These are phyloP conservation scores for Westerdykella ornata DNA, from an alignment of 2,329 filamentous ascomycete species.

Conservation along the genomic window DNA sequence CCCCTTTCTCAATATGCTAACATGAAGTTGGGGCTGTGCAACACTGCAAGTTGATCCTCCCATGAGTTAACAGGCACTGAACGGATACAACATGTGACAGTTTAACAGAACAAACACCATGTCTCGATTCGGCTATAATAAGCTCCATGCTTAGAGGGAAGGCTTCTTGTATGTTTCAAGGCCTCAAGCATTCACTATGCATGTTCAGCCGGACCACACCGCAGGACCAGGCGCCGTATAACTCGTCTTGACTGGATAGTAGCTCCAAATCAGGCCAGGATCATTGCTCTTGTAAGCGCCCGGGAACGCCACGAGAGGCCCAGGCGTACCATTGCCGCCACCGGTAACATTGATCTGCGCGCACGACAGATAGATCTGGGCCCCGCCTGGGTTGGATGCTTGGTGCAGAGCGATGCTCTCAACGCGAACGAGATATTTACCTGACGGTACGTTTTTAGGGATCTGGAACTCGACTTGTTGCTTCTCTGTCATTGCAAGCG, in stretches of 20 bases:
- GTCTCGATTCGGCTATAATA: no score
- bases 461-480: constrained; percentile 28
- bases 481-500: constrained; percentile 10
- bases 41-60: no score
- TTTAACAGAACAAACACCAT: no score
- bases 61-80: no score
- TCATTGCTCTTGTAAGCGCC: constrained; percentile 34
- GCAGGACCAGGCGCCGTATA: constrained; percentile 24
- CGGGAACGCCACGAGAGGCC: constrained; percentile 38
- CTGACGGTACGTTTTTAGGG: constrained; percentile 37
- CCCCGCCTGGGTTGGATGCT: constrained; percentile 27
- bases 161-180: no score
- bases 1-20: no score
- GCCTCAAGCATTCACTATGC: no score
- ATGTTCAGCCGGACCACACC: constrained; percentile 11
- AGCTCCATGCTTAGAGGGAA: no score
- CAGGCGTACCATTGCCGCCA: constrained; percentile 33
- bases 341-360: constrained; percentile 41
- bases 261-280: constrained; percentile 26
- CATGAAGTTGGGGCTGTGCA: no score
- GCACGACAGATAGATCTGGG: constrained; percentile 43
- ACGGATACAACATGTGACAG: no score
- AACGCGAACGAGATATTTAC: constrained; percentile 42
- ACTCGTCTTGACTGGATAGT: constrained; percentile 23
- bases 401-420: constrained; percentile 44